Evolutionary conservation across 1,284 basidiomycete genomes (phyloP), one percentile per base, ranked within the genome.

Genomic region (Sporisorium iseilematis-ciliati): DNA sequence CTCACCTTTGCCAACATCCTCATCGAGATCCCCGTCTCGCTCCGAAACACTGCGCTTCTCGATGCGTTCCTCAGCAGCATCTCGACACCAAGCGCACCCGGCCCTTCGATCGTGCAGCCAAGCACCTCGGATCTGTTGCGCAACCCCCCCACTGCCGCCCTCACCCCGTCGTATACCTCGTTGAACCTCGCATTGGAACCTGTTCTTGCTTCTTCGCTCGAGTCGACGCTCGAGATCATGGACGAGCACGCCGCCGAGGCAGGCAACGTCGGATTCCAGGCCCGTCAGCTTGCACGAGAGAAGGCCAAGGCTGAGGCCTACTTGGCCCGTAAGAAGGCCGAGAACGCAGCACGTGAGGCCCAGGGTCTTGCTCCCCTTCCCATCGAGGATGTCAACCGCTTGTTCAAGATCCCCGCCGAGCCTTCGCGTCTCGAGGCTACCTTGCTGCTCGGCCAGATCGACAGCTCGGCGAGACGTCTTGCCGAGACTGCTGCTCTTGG

Each of bases 1-100:
- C 88, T 99, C 71, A 97, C 93, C 33, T 94, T 96, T 84, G 91
- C 93, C 55, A 91, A 91, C 65, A 92, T 99, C 82, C 89, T 99
- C 41, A 91, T 92, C 82, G 92, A 97, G 87, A 89, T 98, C 57
- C 94, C 96, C 48, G 87, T 99, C 77, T 91, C 91, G 86, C 89
- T 97, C 84, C 92, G 93, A 78, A 93, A 92, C 74, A 94, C 95
- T 68, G 88, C 94, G 8, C 89, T 98, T 48, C 87, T 97, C 78
- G 90, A 90, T 83, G 91, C 94, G 29, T 97, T 97, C 88, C 87
- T 98, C 80, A 88, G 91, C 65, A 90, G 89, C 56, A 87, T 97
- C 55, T 88, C 89, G 21, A 88, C 87, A 54, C 84, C 86, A 7
- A 63, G 84, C 25, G 61, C 85, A 18, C 66, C 87, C 2, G 81